Conservation (phyloP, 495 filamentous ascomycete genomes). For the Annulohypoxylon bovei region DNA sequence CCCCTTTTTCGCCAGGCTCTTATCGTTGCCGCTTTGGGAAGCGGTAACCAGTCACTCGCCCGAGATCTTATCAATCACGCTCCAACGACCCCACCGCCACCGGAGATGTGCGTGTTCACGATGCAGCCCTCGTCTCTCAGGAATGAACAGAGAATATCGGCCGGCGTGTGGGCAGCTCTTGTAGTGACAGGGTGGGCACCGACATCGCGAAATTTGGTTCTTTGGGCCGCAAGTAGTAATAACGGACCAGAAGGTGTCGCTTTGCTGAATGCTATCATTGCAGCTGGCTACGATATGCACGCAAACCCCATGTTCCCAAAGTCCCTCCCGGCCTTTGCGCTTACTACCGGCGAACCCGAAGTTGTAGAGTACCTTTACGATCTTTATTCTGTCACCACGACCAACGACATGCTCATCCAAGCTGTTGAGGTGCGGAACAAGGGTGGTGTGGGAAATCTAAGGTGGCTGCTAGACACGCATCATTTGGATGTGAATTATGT, state of each 20-base stretch:
- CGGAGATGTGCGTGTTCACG: not conserved
- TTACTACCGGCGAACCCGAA: not conserved
- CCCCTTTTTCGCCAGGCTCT: not conserved
- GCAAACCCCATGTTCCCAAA: not conserved
- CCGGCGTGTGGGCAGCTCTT: not conserved
- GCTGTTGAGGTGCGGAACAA: not conserved
- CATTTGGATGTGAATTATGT: not conserved
- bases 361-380: not conserved
- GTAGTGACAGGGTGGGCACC: not conserved
- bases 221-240: not conserved
- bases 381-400: not conserved
- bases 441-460: not conserved
- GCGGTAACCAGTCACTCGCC: not conserved
- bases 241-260: not conserved
- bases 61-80: not conserved
- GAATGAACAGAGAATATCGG: not conserved
- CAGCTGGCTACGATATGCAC: not conserved
- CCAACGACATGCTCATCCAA: not conserved
- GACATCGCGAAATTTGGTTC: not conserved
- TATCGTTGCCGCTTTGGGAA: not conserved
- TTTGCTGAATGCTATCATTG: not conserved
- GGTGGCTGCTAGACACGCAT: not conserved
- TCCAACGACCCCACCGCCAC: not conserved
- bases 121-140: not conserved
- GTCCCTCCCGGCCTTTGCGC: not conserved